These are phyloP conservation scores for Capsella rubella DNA, from an alignment of 441 rosid species.

Conservation along the genomic window DNA sequence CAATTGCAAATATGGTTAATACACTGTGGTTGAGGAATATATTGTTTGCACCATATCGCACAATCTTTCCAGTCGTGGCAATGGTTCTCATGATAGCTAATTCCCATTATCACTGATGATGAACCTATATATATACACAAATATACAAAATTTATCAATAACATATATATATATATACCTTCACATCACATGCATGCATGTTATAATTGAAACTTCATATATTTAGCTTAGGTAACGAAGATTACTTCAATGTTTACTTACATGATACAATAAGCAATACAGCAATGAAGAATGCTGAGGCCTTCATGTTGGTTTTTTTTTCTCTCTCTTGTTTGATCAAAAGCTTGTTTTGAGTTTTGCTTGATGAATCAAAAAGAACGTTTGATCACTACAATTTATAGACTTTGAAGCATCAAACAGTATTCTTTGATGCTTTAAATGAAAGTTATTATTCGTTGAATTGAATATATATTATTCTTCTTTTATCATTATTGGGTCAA, in stretches of 20 bases:
- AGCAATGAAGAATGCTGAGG: conserved; percentile 25
- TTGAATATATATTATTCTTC: neutral
- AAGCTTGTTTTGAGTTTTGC: neutral
- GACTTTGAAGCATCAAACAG: neutral
- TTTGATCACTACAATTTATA: conserved; percentile 11
- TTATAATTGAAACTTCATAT: neutral
- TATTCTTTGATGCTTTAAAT: neutral
- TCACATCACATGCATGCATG: neutral
- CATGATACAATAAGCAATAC: conserved; percentile 34
- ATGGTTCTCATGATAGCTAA: conserved; percentile 1
- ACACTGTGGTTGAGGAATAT: conserved; percentile 34
- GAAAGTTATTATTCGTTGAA: neutral
- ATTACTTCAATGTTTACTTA: conserved; percentile 7
- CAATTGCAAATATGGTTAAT: conserved; percentile 36
- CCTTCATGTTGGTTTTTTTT: conserved; percentile 24
- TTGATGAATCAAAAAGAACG: neutral
- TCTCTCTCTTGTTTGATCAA: neutral
- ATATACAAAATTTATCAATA: neutral
- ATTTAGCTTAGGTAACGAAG: neutral
- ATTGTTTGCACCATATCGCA: conserved; percentile 31
- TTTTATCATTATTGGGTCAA: neutral
- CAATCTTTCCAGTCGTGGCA: conserved; percentile 33
- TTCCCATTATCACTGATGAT: conserved; percentile 25
- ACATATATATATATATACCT: neutral
- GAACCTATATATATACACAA: conserved; percentile 16